Evolutionary conservation across 306 rosid genomes (phyloP).

Genomic region (Lupinus albus): DNA sequence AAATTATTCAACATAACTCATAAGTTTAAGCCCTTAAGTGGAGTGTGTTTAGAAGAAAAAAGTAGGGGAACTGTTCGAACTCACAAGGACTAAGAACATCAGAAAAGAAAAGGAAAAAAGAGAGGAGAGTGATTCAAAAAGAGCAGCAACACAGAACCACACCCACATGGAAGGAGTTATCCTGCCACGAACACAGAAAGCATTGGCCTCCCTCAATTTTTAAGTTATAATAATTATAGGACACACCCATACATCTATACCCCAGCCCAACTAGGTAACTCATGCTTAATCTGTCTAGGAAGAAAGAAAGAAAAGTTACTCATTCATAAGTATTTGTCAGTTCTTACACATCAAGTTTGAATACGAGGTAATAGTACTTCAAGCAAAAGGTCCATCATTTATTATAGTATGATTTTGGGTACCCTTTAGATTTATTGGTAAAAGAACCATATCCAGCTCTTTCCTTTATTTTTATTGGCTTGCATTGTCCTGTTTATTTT

Average conservation of each 20-base stretch:
- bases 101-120: too few species aligned
- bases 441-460: not conserved
- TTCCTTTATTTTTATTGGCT: not conserved
- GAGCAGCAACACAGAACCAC: too few species aligned
- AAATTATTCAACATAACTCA: too few species aligned
- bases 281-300: not conserved
- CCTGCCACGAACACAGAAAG: too few species aligned
- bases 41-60: too few species aligned
- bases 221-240: not conserved
- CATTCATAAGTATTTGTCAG: not conserved
- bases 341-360: not conserved
- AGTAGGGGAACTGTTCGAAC: too few species aligned
- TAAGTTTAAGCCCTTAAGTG: too few species aligned
- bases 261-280: not conserved
- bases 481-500: not conserved
- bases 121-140: too few species aligned
- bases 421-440: not conserved
- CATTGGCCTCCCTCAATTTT: not conserved
- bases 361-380: not conserved
- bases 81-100: too few species aligned
- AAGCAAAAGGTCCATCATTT: not conserved
- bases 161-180: too few species aligned
- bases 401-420: constrained; percentile 12
- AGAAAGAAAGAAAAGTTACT: not conserved
- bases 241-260: not conserved